Percentiles rank a stretch among this genome's conserved stretches.
Conservation (phyloP, 805 yeast species). For the Zygosaccharomyces lentus region DNA sequence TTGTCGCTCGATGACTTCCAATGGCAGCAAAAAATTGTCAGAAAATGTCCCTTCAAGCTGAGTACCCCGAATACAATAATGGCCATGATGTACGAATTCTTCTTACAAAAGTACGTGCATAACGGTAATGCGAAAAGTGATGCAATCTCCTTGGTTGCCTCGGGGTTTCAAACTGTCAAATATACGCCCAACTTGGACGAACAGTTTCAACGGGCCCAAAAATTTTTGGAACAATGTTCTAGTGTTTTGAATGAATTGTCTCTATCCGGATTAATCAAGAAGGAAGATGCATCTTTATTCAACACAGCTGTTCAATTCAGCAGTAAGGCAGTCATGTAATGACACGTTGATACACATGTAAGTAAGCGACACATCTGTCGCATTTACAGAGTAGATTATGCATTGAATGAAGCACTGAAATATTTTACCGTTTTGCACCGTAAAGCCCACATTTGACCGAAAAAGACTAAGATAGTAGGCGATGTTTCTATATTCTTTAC, state of each 20-base stretch:
- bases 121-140: slow-evolving; percentile 33
- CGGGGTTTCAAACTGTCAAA: slow-evolving; percentile 30
- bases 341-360: slow-evolving; percentile 5
- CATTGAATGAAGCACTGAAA: background rate
- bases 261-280: slow-evolving; percentile 18
- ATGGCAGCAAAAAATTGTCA: slow-evolving; percentile 54
- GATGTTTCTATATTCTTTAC: no score
- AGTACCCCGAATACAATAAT: slow-evolving; percentile 56
- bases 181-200: slow-evolving; percentile 29
- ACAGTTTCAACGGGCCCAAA: slow-evolving; percentile 25
- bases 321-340: slow-evolving; percentile 15
- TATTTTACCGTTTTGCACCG: background rate
- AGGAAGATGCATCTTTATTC: slow-evolving; percentile 21
- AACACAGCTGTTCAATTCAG: slow-evolving; percentile 27
- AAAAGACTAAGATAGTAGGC: no score
- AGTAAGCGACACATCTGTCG: slow-evolving; percentile 9
- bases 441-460: no score
- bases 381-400: background rate
- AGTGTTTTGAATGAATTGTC: slow-evolving; percentile 19
- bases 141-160: slow-evolving; percentile 28
- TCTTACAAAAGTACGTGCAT: slow-evolving; percentile 34
- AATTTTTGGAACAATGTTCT: slow-evolving; percentile 21
- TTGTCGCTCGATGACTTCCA: slow-evolving; percentile 40
- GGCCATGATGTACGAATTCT: slow-evolving; percentile 41
- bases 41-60: slow-evolving; percentile 56